Base-by-base conservation (phyloP, 2,329 filamentous ascomycete genomes). In the Stachybotrys elegans region DNA sequence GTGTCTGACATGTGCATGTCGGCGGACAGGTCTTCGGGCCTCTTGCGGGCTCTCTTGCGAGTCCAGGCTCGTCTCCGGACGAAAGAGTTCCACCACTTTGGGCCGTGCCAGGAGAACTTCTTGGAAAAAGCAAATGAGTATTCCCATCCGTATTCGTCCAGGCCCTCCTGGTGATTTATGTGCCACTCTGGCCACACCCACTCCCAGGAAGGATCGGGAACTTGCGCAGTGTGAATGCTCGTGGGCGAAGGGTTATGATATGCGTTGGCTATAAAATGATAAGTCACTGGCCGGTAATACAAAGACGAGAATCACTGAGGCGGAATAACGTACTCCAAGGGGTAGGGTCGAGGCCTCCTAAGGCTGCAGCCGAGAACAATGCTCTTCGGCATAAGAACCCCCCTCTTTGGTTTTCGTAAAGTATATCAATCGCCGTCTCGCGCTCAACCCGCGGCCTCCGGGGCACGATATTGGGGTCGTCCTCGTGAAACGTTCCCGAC, bases 401-500 rank as follows among this genome's bases (percentile, higher is more conserved):
- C 11, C 93, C 93, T 45, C 93, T 80, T 68, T 98, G 88, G 59
- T 98, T 98, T 63, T 98, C 93, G 65, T 95, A 97, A 0, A 98
- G 73, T 5, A 97, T 79, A 51, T 98, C 93, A 48, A 97, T 81
- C 22, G 79, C 83, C 3, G 72, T 71, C 51, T 82, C 60, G 69
- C 75, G 49, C 58, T 67, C 46, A 64, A 57, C 49, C 25, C 62
- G 52, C 13, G 54, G 57, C 38, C 52, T 58, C 29, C 49, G 59
- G 8, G 62, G 60, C 32, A 63, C 61, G 25, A 70, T 66, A 40
- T 67, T 52, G n/a, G 66, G 44, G 22, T 51, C 43, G 23, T 55
- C 43, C 45, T 49, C 48, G 31, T 52, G 43, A 22, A 53, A 53
- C 22, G 44, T 44, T 36, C 55, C 52, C 31, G 57, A 57, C 17